These are phyloP conservation scores for Claviceps africana DNA, from an alignment of 2,329 filamentous ascomycete genomes.

Conservation along the genomic window DNA sequence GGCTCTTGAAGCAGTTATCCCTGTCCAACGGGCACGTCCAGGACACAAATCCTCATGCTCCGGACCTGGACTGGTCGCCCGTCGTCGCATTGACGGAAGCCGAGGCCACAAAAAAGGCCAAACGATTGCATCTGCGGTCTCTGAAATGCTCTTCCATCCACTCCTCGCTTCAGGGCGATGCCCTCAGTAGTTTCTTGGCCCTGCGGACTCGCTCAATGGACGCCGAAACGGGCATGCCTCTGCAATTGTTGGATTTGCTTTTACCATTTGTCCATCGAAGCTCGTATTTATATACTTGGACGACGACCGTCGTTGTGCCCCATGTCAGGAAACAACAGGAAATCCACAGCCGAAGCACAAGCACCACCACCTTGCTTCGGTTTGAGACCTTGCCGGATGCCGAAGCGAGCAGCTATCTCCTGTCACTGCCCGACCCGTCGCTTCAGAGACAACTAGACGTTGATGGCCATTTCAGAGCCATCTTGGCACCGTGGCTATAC, in stretches of 20 bases:
- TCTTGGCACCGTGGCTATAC: conserved; percentile 63
- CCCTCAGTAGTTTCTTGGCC: conserved; percentile 50
- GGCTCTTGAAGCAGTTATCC: conserved; percentile 48
- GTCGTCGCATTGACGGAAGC: conserved; percentile 47
- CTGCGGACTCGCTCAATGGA: conserved; percentile 57
- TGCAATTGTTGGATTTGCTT: conserved; percentile 52
- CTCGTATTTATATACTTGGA: conserved; percentile 50
- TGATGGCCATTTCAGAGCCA: conserved; percentile 50
- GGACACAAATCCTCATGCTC: conserved; percentile 23
- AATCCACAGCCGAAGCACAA: conserved; percentile 49
- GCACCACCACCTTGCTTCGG: conserved; percentile 43
- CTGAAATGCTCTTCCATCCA: conserved; percentile 36
- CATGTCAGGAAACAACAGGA: conserved; percentile 54
- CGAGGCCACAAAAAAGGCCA: conserved; percentile 48
- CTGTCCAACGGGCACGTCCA: conserved; percentile 31
- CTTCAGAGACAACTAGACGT: conserved; percentile 28
- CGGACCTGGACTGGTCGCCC: conserved; percentile 42
- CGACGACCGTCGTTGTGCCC: conserved; percentile 54
- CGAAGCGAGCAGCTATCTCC: conserved; percentile 44
- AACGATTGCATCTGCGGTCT: conserved; percentile 48
- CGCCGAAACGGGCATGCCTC: conserved; percentile 55
- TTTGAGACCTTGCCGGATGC: conserved; percentile 49
- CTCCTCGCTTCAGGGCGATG: conserved; percentile 35
- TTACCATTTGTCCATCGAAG: conserved; percentile 52
- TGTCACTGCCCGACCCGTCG: conserved; percentile 38